Evolutionary conservation across 1,139 yeast genomes (phyloP), one percentile per base, ranked within the genome.

Genomic region (Sporopachydermia cereana): DNA sequence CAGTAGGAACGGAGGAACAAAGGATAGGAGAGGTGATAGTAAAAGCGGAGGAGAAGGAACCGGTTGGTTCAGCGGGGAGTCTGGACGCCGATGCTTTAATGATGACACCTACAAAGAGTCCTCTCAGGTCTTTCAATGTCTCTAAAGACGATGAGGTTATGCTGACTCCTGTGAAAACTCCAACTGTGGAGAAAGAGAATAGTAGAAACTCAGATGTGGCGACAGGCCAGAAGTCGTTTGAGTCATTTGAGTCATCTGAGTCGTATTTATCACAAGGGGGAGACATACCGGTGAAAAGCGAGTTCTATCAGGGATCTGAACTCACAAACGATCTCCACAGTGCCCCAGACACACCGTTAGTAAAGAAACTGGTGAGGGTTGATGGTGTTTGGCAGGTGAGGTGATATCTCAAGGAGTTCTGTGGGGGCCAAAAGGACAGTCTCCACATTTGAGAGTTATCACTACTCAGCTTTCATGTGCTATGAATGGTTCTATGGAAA

Each of bases 341-440:
- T 34, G 17, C 7, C 9, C n/a, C n/a, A 5, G n/a, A 16, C n/a
- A 34, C 39, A n/a, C 39, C 39, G n/a, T 21, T 34, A 21, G 22
- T 34, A 12, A 34, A 20, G 9, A 34, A 34, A n/a, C 39, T 34
- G 39, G 22, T 16, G 9, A 34, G 17, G 17, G 17, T 34, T 16
- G 39, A 34, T n/a, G 39, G 39, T 7, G n/a, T n/a, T 7, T 34
- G 39, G 39, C 39, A 34, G 9, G 39, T 34, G n/a, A 25, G 29
- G 29, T 25, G 29, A 25, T 25, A n/a, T n/a, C n/a, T n/a, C n/a
- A n/a, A n/a, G n/a, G n/a, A n/a, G n/a, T n/a, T n/a, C n/a, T n/a
- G n/a, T n/a, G n/a, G n/a, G n/a, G n/a, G n/a, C n/a, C n/a, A n/a
- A n/a, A n/a, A n/a, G n/a, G n/a, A n/a, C n/a, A n/a, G n/a, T n/a